phyloP scores from a whole-genome alignment of 768 basidiomycete species.

The Crepidotus variabilis region DNA sequence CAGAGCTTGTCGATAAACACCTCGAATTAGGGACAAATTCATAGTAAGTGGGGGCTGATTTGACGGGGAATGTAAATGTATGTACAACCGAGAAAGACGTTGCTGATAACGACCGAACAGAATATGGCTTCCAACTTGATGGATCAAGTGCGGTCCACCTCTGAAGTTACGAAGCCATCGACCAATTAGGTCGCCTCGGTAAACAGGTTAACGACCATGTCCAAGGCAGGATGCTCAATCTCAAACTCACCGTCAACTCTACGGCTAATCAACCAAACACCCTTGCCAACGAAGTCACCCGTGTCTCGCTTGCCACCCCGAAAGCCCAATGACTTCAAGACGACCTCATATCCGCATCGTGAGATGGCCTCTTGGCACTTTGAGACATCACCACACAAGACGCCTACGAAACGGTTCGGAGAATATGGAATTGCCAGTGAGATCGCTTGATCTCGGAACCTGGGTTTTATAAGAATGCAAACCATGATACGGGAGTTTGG shows the following conservation, averaged over 20 bases:
- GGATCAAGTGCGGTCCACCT: conserved; percentile 87
- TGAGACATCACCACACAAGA: too few relatives aligned
- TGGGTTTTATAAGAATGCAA: too few relatives aligned
- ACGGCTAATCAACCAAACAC: conserved; percentile 81
- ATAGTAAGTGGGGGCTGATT: too few relatives aligned
- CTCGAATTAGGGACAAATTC: too few relatives aligned
- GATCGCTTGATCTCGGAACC: too few relatives aligned
- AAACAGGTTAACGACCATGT: conserved; percentile 90
- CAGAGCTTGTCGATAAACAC: too few relatives aligned
- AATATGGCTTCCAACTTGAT: conserved; percentile 88
- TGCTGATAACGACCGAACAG: conserved; percentile 28
- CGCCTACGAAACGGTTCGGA: too few relatives aligned
- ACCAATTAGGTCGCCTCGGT: conserved; percentile 79
- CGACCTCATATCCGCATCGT: too few relatives aligned
- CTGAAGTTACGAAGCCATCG: conserved; percentile 86
- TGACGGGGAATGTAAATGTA: conserved; percentile 89
- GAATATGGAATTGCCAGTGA: too few relatives aligned
- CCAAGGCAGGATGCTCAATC: conserved; percentile 89
- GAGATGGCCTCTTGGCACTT: too few relatives aligned
- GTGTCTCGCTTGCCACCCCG: conserved; percentile 88
- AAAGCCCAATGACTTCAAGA: too few relatives aligned
- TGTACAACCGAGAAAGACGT: conserved; percentile 19
- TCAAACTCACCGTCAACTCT: conserved; percentile 84
- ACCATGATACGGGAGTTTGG: too few relatives aligned
- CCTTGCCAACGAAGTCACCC: conserved; percentile 79